phyloP scores from a whole-genome alignment of 169 alveolate genomes.

The Eimeria acervulina region DNA sequence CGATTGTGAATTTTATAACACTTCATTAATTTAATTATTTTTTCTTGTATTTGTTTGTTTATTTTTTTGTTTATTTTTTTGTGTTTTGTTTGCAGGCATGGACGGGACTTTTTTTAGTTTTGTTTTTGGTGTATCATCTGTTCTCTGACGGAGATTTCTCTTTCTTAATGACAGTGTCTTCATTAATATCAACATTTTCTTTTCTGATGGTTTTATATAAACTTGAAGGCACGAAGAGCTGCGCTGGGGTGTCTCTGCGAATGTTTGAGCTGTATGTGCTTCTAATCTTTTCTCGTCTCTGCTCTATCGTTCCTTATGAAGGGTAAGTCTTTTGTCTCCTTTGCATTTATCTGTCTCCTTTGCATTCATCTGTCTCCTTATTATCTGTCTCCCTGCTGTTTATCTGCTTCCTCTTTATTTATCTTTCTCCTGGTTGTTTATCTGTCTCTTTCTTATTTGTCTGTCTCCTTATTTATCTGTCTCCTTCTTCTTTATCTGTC shows the following conservation, averaged over 20 bases:
- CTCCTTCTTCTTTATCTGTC: neutral
- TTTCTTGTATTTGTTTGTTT: too few relatives aligned
- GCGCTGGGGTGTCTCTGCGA: conserved; percentile 94
- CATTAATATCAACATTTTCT: conserved; percentile 93
- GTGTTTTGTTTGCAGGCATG: conserved; percentile 70
- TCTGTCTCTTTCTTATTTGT: neutral
- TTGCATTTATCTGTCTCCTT: neutral
- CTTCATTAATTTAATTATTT: neutral
- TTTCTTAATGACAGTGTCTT: conserved; percentile 94
- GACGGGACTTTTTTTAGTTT: conserved; percentile 86
- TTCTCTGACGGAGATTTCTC: conserved; percentile 97
- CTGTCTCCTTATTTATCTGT: neutral
- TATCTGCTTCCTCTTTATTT: neutral
- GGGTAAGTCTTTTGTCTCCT: conserved; percentile 87
- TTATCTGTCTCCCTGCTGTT: neutral
- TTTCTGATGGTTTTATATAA: conserved; percentile 93
- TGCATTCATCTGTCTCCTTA: neutral
- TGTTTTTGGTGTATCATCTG: conserved; percentile 90
- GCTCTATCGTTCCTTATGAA: conserved; percentile 95
- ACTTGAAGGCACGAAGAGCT: conserved; percentile 91
- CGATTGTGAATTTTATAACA: neutral
- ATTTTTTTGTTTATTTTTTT: too few relatives aligned
- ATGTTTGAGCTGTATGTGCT: conserved; percentile 94
- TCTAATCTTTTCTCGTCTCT: conserved; percentile 91
- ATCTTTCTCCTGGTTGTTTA: neutral